Evolutionary conservation across 148 eudicot species (phyloP), one percentile per base, ranked within the genome.

Genomic region (Amaranthus hypochondriacus): DNA sequence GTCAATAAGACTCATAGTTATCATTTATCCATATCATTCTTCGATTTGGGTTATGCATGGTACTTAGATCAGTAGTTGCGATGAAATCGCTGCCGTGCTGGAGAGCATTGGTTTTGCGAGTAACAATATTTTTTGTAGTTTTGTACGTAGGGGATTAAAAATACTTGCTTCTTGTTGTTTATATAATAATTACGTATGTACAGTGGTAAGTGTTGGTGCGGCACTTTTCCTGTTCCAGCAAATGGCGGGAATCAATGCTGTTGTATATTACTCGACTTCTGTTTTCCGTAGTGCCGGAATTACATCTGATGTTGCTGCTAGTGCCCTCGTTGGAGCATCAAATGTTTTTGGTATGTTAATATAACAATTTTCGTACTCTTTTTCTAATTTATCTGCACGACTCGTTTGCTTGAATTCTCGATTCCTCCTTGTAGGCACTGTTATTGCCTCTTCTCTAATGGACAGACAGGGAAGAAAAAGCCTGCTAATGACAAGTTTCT

Each of bases 201-300:
- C 91, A 95, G 98, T 95, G 75, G 97, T 92, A 39, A 95, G 90
- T 78, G 96, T 95, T 70, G 98, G 98, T 62, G 98, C 96, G 52
- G 93, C 96, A 57, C 93, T 95, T 78, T 95, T 95, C 87, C 81
- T 95, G 86, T 87, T 94, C 81, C 98, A 95, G 83, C 98, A 95
- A 86, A 74, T 95, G 83, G 97, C 98, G 21, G 98, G 98, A 73
- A 95, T 95, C 79, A 95, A 95, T 79, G 98, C 97, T 50, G 97
- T 95, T 48, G 97, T 95, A 43, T 95, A 95, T 75, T 95, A 91
- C 78, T 95, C 98, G 21, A 95, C 98, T 2, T 83, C 97, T 15
- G 98, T 95, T 15, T 95, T 95, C 80, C 93, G 96, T 4, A 90
- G 89, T 80, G 97, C 97, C 79, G 98, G 98, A 72, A 87, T 95